Conservation (phyloP, 2,329 filamentous ascomycete species). For the Xylaria sp. region DNA sequence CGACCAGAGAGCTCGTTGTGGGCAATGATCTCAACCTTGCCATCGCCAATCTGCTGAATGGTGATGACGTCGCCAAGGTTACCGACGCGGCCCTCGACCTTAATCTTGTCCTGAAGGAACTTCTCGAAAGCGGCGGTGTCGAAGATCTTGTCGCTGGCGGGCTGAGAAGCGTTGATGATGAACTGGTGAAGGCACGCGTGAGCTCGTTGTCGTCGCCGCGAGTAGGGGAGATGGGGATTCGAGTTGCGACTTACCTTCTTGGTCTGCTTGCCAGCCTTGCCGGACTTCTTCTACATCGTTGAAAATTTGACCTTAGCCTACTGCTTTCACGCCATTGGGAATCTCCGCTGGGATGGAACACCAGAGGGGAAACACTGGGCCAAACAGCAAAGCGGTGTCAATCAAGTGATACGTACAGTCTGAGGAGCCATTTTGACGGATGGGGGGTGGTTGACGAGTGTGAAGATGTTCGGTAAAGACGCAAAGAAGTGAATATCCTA, state of each 20-base stretch:
- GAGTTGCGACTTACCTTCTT: conserved; percentile 63
- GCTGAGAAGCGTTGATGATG: conserved; percentile 99
- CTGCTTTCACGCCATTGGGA: conserved; percentile 62
- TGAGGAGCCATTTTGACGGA: conserved; percentile 69
- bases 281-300: conserved; percentile 59
- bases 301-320: conserved; percentile 80
- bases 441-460: conserved; percentile 27
- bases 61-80: conserved; percentile 93
- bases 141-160: conserved; percentile 99
- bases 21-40: conserved; percentile 95
- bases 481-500: conserved; percentile 64
- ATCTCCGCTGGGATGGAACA: conserved; percentile 34
- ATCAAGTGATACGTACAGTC: conserved; percentile 71
- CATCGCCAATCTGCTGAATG: conserved; percentile 87
- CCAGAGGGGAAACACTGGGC: conserved; percentile 45
- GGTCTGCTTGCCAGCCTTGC: conserved; percentile 67
- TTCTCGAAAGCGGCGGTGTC: conserved; percentile 98
- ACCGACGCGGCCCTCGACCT: conserved; percentile 96
- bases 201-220: not conserved
- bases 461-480: conserved; percentile 33
- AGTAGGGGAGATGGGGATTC: not conserved
- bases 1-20: conserved; percentile 98
- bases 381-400: conserved; percentile 89
- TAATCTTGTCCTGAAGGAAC: conserved; percentile 99
- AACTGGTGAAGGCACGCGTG: conserved; percentile 51